Conservation (phyloP, 495 filamentous ascomycete species). For the Lichenothelia convexa region DNA sequence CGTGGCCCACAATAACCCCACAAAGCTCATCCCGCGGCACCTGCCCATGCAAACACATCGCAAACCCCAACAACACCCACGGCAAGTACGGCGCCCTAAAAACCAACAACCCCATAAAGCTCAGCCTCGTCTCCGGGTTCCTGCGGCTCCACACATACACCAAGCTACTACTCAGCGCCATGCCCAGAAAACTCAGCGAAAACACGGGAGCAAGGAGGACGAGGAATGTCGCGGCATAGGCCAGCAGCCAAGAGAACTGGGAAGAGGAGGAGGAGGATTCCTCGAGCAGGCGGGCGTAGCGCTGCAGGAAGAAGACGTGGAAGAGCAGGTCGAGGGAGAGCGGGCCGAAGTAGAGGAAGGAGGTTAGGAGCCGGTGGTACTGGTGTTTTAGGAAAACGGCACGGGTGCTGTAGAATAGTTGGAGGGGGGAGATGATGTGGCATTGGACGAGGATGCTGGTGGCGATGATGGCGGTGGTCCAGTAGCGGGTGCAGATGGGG, state of each 20-base stretch:
- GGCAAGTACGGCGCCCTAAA: conserved; percentile 91
- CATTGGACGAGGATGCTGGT: conserved; percentile 89
- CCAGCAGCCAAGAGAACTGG: conserved; percentile 82
- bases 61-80: conserved; percentile 90
- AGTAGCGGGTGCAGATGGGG: conserved; percentile 86
- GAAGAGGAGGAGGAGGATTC: conserved; percentile 84
- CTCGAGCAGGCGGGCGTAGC: conserved; percentile 88
- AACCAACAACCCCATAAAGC: conserved; percentile 74
- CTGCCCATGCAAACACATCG: conserved; percentile 62
- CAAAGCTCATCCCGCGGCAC: conserved; percentile 92
- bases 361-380: conserved; percentile 92
- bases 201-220: conserved; percentile 66
- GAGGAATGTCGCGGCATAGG: conserved; percentile 64
- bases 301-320: conserved; percentile 96
- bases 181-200: conserved; percentile 80
- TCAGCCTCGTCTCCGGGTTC: conserved; percentile 79
- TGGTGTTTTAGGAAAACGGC: conserved; percentile 82
- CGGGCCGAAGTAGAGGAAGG: conserved; percentile 93
- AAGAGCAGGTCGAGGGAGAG: conserved; percentile 89
- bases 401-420: conserved; percentile 91
- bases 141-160: conserved; percentile 98
- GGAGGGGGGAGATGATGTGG: conserved; percentile 73
- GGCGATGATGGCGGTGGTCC: conserved; percentile 81
- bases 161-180: conserved; percentile 69
- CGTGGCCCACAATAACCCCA: conserved; percentile 79